These are phyloP conservation scores for Pleurotus sapidus DNA, from an alignment of 768 basidiomycete genomes.

Conservation along the genomic window DNA sequence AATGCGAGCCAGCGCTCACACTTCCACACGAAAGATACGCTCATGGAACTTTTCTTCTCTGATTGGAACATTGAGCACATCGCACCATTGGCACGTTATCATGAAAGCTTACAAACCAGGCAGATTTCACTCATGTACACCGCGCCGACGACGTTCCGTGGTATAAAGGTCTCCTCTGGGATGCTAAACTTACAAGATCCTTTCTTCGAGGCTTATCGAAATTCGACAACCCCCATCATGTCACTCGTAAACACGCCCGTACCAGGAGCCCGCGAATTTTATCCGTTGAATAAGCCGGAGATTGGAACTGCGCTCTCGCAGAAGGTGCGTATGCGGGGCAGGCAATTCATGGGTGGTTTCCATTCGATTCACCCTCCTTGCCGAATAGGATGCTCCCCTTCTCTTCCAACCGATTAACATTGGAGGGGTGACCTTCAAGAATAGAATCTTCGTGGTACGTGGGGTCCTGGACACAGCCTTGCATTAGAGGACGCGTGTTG, in stretches of 20 bases:
- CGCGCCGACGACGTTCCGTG: neutral
- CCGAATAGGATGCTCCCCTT: conserved; percentile 49
- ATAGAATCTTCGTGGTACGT: conserved; percentile 67
- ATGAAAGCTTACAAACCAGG: neutral
- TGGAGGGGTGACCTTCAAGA: conserved; percentile 63
- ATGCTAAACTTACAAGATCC: neutral
- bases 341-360: no score
- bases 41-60: no score
- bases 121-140: neutral
- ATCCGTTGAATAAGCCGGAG: conserved; percentile 56
- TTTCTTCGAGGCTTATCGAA: neutral
- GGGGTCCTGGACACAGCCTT: no score
- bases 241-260: conserved; percentile 41
- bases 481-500: neutral
- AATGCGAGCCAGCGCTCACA: neutral
- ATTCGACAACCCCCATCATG: conserved; percentile 7
- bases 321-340: conserved; percentile 7
- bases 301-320: conserved; percentile 38
- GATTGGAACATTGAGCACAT: neutral
- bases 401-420: conserved; percentile 70
- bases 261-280: conserved; percentile 50
- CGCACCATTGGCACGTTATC: neutral
- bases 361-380: no score
- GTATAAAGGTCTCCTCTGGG: neutral
- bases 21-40: no score